A percentile compares a stretch with the other conserved stretches of the same genome.
Conservation (phyloP, 169 alveolate species). For the Cryptosporidium canis region DNA sequence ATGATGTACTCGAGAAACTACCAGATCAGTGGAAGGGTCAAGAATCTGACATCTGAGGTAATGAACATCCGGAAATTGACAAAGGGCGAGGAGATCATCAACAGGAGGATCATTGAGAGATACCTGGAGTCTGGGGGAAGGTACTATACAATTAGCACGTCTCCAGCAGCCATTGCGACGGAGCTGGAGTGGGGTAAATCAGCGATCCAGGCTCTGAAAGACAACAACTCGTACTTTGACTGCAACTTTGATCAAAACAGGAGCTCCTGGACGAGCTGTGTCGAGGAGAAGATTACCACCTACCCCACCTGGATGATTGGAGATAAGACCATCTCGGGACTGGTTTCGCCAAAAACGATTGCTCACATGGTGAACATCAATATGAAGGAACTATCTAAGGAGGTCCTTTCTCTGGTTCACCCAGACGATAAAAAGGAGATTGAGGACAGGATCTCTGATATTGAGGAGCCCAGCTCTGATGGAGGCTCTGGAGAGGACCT, state of each 20-base stretch:
- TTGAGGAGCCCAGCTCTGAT: neutral
- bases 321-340: constrained; percentile 52
- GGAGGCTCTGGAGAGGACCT: neutral
- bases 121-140: constrained; percentile 60
- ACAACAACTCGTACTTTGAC: constrained; percentile 23
- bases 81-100: constrained; percentile 40
- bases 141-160: constrained; percentile 6
- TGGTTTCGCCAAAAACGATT: constrained; percentile 33
- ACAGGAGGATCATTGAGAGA: constrained; percentile 58
- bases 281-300: constrained; percentile 30
- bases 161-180: constrained; percentile 57
- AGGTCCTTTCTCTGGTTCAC: constrained; percentile 41
- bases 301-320: constrained; percentile 72
- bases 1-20: constrained; percentile 30
- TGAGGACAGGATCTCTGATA: neutral
- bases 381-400: constrained; percentile 23
- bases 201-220: constrained; percentile 29
- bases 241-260: constrained; percentile 21
- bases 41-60: constrained; percentile 2
- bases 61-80: constrained; percentile 29
- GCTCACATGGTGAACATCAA: constrained; percentile 54
- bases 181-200: constrained; percentile 46
- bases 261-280: constrained; percentile 39
- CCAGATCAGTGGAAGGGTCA: neutral
- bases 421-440: constrained; percentile 57